Base-by-base conservation (phyloP, 345 rosid species). In the Conringia planisiliqua region DNA sequence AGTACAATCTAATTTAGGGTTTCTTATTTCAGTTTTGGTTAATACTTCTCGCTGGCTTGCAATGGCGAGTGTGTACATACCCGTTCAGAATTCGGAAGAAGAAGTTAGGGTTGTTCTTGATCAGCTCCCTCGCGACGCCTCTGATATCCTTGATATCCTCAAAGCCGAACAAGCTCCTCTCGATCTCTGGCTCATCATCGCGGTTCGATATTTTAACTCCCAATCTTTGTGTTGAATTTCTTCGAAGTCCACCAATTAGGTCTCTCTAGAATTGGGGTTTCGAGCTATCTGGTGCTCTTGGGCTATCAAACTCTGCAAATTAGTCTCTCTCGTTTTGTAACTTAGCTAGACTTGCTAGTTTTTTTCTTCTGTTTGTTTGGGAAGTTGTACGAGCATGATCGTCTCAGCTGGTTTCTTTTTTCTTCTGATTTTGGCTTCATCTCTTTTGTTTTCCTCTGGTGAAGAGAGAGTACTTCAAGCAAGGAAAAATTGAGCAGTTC, bases 141-240 rank as follows among this genome's bases (percentile, higher is more conserved):
- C 97, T 52, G 99, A 95, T 74, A 95, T 95, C 68, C 93, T 95
- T 33, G 99, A 95, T 74, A 92, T 95, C 81, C 99, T 92, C 66
- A 95, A 95, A 82, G 99, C 97, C 73, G 99, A 95, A 76, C 99
- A 95, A 85, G 99, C 99, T 46, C 96, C 97, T 76, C 97, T 90
- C 74, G 89, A 90, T 85, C 93, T 95, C 80, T 95, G 99, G 99
- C 97, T 95, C 73, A 83, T 92, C 68, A 95, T 95, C 63, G 97
- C 99, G 76, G 98, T 94, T 73, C 62, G 85, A 80, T 73, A 57
- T 29, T n/a, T 18, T 66, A n/a, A 55, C 42, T 51, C 47, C 8
- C 9, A 7, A 18, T 20, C 55, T 24, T 24, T 62, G 13, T 14
- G 10, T 42, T 59, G 36, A 46, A 24, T 47, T 59, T 57, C 46